Base-by-base conservation (phyloP, 257 asterid genomes). In the Knoxia roxburghii region DNA sequence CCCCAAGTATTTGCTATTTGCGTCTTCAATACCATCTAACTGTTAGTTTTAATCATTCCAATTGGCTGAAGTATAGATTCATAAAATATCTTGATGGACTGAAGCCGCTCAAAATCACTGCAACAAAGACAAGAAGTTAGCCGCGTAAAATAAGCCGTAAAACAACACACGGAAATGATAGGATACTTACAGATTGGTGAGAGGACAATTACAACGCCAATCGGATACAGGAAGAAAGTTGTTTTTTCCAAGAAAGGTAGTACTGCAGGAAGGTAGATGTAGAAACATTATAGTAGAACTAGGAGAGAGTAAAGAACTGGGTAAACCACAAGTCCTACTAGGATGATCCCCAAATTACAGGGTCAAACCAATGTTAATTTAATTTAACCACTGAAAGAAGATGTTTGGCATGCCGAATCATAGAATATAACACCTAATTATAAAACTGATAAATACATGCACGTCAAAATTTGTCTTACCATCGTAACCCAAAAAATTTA, bases 181-280 rank as follows among this genome's bases (percentile, higher is more conserved):
- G 51, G 66, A 56, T 40, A 74, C 88, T 80, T 75, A 85, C 91
- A 73, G 64, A 85, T 87, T 43, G 99, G 99, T 61, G 92, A 88
- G 67, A 94, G 93, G 68, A 94, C 88, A 65, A 94, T 75, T 61
- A 79, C 89, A 54, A 78, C 49, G 49, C 99, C 97, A 61, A 94
- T 94, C 66, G 99, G 99, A 75, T 94, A 94, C 67, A 94, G 85
- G 81, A 94, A 90, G 76, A 94, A 78, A n/a, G 99, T 94, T 53
- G 99, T 90, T 85, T 89, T 94, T 82, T 90, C 99, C 85, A 94
- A 75, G 85, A 94, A 94, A 61, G 99, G 99, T 58, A 94, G 74
- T 63, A 94, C 99, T 94, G 96, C 85, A 86, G 33, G 52, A n/a
- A 61, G 49, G 53, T 35, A 71, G 52, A 71, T 15, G 1, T 55